Base-by-base conservation (phyloP, 345 rosid species). In the Citrus trifoliata region DNA sequence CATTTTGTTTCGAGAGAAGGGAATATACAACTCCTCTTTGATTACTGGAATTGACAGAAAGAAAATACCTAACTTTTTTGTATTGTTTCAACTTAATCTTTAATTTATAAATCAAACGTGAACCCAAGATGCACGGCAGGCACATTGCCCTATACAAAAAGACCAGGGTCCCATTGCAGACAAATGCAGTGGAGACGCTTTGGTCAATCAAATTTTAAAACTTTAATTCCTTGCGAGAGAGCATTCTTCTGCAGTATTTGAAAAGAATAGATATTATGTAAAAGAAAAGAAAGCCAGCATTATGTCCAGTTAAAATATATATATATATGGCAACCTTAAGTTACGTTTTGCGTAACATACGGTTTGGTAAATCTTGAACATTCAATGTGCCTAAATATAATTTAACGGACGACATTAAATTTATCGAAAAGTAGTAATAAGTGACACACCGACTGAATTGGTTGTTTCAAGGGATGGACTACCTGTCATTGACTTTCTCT, bases 61-160 rank as follows among this genome's bases (percentile, higher is more conserved):
- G 66, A 73, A 76, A 35, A 16, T 84, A 82, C 85, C 88, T 42
- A 83, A 83, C 82, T 70, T 53, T 51, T 53, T 53, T 53, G 58
- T 18, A 53, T 53, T 53, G 58, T 19, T 16, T 53, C 58, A 53
- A 46, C 51, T 46, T 46, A 12, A 10, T 9, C 51, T 13, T 13
- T 13, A 3, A 3, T 72, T 69, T 14, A 56, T 72, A 32, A 30
- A 72, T 19, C 25, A 56, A 42, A 12, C 12, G 18, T 14, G 30
- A 69, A 69, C n/a, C 58, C 35, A 69, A 24, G 33, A 42, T 25
- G 58, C 72, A 24, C 14, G 72, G 55, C 53, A 68, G 32, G 48
- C 72, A 40, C 72, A 68, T 69, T 13, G 10, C 33, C 72, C n/a
- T 24, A 69, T 42, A 24, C 56, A 24, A 40, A 68, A 30, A 48